Evolutionary conservation across 805 yeast species (phyloP), one percentile per base, ranked within the genome.

Genomic region (Novakomyces olei): DNA sequence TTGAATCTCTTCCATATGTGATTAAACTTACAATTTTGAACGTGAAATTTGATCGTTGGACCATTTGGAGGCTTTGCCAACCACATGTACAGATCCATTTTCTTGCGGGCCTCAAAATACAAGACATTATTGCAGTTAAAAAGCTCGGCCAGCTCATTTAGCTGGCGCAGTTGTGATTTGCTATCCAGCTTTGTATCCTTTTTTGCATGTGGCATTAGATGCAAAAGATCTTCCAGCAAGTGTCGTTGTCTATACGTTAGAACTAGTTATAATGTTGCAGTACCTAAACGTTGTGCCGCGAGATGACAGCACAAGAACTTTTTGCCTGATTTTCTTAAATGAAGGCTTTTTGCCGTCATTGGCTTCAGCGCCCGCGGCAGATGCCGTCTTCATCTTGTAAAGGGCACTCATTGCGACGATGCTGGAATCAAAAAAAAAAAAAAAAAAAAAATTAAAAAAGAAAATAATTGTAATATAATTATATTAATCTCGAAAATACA

Each of bases 51-150:
- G 46, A 78, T 59, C 16, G 95, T 85, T 37, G 98, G 98, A 1
- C 98, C 98, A 51, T 88, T 85, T 27, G 98, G 98, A 19, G 96
- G 88, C 55, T 88, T 85, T 22, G 94, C 69, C 41, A 88, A 53
- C 93, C 95, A 88, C 53, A 88, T 54, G 53, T 88, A 88, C 47
- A 88, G 67, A 57, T 88, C 98, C 54, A 72, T 77, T 56, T 85
- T 95, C 55, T 88, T 88, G 59, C 96, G 73, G 35, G 92, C 79
- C 56, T 88, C 98, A 51, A 88, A 88, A 52, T 76, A 88, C 51
- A 81, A 60, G 43, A 88, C 68, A 51, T 88, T 88, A 58, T 88
- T 88, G 65, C 98, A 88, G 63, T 88, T 88, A 67, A 85, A 81
- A 41, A 88, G 61, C 49, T 88, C 98, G 2, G 96, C 96, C 39